Evolutionary conservation across 1,284 basidiomycete genomes (phyloP).

Genomic region (Fomitiporia mediterranea): DNA sequence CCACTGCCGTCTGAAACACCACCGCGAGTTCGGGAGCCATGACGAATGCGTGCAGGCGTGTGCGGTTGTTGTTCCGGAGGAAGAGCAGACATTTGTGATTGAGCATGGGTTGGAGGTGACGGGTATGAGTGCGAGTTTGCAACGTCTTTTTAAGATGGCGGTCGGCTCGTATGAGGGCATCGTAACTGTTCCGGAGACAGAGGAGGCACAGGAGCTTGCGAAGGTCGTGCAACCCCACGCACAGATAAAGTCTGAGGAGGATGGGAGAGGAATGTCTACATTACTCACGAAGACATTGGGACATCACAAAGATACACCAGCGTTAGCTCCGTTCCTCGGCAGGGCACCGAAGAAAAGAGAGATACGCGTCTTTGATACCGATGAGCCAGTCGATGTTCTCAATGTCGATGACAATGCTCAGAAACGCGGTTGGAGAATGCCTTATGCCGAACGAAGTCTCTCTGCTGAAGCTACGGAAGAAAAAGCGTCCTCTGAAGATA

Average conservation of each 20-base stretch:
- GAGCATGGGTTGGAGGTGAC: constrained; percentile 52
- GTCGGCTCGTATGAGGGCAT: constrained; percentile 41
- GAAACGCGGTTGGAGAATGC: constrained; percentile 35
- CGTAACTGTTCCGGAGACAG: constrained; percentile 13
- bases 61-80: constrained; percentile 41
- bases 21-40: constrained; percentile 66
- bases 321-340: constrained; percentile 67
- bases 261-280: constrained; percentile 26
- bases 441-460: constrained; percentile 41
- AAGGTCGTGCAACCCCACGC: neutral
- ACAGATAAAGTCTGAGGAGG: neutral
- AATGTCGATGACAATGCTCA: constrained; percentile 18
- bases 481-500: neutral
- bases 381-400: constrained; percentile 20
- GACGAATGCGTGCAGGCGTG: constrained; percentile 69
- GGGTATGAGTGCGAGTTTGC: constrained; percentile 52
- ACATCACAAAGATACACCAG: constrained; percentile 63
- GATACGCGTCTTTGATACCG: constrained; percentile 46
- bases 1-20: constrained; percentile 65
- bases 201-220: neutral
- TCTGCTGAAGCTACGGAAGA: constrained; percentile 7
- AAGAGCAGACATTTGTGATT: constrained; percentile 43
- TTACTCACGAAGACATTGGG: constrained; percentile 60
- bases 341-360: constrained; percentile 49
- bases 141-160: constrained; percentile 64